Evolutionary conservation across 2,329 filamentous ascomycete species (phyloP).

Genomic region (Bipolaris gigantea): DNA sequence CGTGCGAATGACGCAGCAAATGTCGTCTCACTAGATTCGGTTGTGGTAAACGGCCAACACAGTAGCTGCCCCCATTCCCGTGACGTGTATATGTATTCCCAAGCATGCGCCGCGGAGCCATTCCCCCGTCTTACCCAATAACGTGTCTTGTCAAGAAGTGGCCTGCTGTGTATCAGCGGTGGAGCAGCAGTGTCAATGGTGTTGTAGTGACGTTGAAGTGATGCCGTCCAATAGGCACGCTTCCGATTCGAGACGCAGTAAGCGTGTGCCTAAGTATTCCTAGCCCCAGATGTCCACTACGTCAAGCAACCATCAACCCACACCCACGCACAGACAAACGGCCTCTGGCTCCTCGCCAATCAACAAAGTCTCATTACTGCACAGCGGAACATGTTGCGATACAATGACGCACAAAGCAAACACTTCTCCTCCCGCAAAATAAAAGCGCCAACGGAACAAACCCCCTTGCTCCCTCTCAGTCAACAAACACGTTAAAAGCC

Average conservation of each 20-base stretch:
- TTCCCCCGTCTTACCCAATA: not conserved
- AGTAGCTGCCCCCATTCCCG: not conserved
- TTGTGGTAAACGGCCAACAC: not conserved
- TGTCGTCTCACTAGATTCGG: not conserved
- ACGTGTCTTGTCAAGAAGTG: not conserved
- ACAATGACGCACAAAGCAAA: not conserved
- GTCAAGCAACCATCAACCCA: not conserved
- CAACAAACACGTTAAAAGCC: slow-evolving; percentile 1
- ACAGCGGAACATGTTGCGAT: not conserved
- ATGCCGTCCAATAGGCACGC: not conserved
- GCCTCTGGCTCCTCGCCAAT: not conserved
- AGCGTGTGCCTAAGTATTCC: not conserved
- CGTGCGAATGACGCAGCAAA: not conserved
- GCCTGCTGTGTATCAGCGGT: not conserved
- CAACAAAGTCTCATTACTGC: not conserved
- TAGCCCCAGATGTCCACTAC: not conserved
- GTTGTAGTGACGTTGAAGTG: not conserved
- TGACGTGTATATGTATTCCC: not conserved
- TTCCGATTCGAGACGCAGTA: not conserved
- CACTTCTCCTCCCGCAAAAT: not conserved
- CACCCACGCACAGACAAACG: not conserved
- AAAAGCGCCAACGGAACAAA: not conserved
- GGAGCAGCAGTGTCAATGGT: not conserved
- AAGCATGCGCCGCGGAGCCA: not conserved
- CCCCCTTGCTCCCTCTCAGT: not conserved